Evolutionary conservation across 164 flowering plant species (phyloP), one percentile per base, ranked within the genome.

Genomic region (Magnolia sinica): DNA sequence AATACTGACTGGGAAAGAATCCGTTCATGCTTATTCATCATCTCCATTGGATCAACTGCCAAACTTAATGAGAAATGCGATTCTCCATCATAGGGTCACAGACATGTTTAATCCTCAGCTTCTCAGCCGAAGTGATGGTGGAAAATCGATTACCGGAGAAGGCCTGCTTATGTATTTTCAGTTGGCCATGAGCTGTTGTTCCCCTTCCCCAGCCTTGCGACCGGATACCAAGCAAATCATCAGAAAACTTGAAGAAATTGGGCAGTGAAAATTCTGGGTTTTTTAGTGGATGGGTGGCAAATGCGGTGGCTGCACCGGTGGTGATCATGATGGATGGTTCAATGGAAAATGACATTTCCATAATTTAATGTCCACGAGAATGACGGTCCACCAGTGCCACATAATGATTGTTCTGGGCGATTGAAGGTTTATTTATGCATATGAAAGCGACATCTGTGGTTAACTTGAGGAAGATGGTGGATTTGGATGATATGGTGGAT

Each of bases 101-200:
- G 96, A 94, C 68, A 76, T 92, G 75, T 89, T 87, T 77, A 91
- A 87, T 76, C 91, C 92, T 0, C 83, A 84, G 64, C 83, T 90
- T 76, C 73, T 84, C 23, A 73, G 82, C 68, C 83, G 76, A 77
- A 79, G 74, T 49, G 76, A 70, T 18, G 82, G 83, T 73, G 82
- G 58, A 68, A 79, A 76, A 49, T 82, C 79, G 2, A 81, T 83
- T 2, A 84, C 79, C 4, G 93, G 90, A 83, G 94, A 92, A 64
- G 72, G 80, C 24, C 74, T 94, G 74, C 88, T 92, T 76, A 82
- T 81, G 78, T 89, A 86, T 78, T 89, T 94, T 84, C 93, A 89
- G 82, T 91, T 96, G 37, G 97, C 98, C 0, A 90, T 94, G 92
- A 85, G 93, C 76, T 94, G 98, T 82, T 96, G 99, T 79, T 91